Percentiles rank a stretch among this genome's conserved stretches.
These are phyloP conservation scores for Tolypocladium cylindrosporum DNA, from an alignment of 2,329 filamentous ascomycete genomes.

Conservation along the genomic window DNA sequence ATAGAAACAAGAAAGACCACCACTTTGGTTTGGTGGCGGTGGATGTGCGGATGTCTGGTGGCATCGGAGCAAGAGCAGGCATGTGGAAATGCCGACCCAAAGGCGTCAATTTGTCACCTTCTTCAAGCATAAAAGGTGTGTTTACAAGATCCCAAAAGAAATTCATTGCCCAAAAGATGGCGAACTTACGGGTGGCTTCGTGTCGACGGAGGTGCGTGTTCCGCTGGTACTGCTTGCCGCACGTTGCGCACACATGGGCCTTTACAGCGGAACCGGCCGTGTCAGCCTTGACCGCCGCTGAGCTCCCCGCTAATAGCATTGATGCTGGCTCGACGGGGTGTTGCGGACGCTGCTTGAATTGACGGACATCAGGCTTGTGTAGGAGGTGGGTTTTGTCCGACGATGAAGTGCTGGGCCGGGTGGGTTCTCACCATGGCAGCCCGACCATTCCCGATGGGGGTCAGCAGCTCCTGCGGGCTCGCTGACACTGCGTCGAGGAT, in stretches of 20 bases:
- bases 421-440: background rate
- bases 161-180: background rate
- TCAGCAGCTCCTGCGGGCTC: background rate
- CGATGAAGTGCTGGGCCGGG: background rate
- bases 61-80: background rate
- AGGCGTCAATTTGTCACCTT: background rate
- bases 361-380: background rate
- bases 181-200: conserved; percentile 14
- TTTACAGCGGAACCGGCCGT: background rate
- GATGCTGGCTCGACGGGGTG: background rate
- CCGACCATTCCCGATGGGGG: background rate
- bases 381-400: conserved; percentile 6
- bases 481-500: background rate
- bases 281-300: background rate
- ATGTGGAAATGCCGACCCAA: background rate
- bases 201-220: conserved; percentile 16
- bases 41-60: too few species aligned
- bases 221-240: conserved; percentile 15
- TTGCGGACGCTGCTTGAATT: background rate
- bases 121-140: background rate
- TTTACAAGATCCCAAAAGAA: background rate
- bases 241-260: conserved; percentile 4
- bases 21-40: background rate
- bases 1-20: background rate
- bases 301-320: background rate